A percentile compares a stretch with the other conserved stretches of the same genome.
These are phyloP conservation scores for Phytophthora pini DNA, from an alignment of 352 stramenopile genomes.

Conservation along the genomic window DNA sequence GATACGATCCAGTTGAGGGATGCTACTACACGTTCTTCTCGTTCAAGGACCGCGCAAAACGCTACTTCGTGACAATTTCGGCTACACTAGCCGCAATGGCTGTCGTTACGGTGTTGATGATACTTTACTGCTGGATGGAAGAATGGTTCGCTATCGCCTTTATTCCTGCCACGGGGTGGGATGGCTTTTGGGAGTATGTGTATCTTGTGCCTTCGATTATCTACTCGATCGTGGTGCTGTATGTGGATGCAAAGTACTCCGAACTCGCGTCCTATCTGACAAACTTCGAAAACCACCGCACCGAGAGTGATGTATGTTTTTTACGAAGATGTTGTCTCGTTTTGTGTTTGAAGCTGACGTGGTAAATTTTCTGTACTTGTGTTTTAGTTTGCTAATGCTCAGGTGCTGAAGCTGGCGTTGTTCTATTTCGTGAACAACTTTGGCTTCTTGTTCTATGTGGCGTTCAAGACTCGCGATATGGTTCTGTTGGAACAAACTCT, in stretches of 20 bases:
- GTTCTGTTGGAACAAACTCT: conserved; percentile 91
- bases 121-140: conserved; percentile 84
- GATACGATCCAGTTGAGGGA: conserved; percentile 84
- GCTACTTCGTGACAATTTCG: conserved; percentile 76
- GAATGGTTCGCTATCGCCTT: conserved; percentile 70
- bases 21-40: conserved; percentile 85
- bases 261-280: conserved; percentile 93
- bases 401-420: conserved; percentile 98
- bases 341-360: conserved; percentile 12
- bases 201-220: conserved; percentile 71
- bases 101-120: conserved; percentile 77
- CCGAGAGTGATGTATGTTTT: conserved; percentile 77
- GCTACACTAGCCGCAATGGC: conserved; percentile 73
- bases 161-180: conserved; percentile 66
- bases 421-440: conserved; percentile 99
- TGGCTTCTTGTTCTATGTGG: conserved; percentile 96
- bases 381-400: conserved; percentile 85
- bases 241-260: conserved; percentile 89
- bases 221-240: conserved; percentile 79
- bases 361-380: conserved; percentile 6
- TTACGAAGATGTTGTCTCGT: neutral
- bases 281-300: conserved; percentile 94
- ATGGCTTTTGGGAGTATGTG: conserved; percentile 72
- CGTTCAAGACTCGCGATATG: conserved; percentile 91
- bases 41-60: conserved; percentile 76